Conservation (phyloP, 257 asterid genomes). For the Solanum pennellii region DNA sequence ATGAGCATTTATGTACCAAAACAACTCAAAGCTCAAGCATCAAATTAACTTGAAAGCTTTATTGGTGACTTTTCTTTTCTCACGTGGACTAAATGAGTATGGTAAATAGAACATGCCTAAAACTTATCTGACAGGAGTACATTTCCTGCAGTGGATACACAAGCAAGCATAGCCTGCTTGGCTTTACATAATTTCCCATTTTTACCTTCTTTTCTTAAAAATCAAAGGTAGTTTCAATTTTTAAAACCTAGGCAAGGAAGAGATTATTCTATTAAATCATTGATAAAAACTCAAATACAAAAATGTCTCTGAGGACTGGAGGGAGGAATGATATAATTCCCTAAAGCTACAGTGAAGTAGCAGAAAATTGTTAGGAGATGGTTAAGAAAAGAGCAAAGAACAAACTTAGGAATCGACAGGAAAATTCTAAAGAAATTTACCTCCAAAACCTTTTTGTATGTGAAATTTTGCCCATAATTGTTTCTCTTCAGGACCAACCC, state of each 20-base stretch:
- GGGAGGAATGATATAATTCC: neutral
- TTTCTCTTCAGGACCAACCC: constrained; percentile 41
- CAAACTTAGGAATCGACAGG: neutral
- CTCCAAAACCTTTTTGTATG: constrained; percentile 49
- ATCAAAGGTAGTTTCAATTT: neutral
- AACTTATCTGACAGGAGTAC: neutral
- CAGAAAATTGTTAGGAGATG: neutral
- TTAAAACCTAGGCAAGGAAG: neutral
- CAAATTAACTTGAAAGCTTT: neutral
- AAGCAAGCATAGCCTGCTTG: neutral
- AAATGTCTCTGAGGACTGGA: neutral
- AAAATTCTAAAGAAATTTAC: constrained; percentile 19
- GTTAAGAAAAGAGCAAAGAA: neutral
- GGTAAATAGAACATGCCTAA: neutral
- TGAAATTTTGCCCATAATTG: constrained; percentile 30
- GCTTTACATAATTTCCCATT: neutral
- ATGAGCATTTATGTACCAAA: neutral
- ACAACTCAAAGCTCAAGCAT: neutral
- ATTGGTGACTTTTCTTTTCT: neutral
- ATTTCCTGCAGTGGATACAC: neutral
- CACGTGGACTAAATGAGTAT: neutral
- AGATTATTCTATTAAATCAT: neutral
- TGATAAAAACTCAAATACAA: neutral
- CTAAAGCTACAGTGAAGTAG: neutral
- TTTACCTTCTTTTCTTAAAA: neutral